phyloP scores from a whole-genome alignment of 139 green algal genomes.

The Choricystis sp. region DNA sequence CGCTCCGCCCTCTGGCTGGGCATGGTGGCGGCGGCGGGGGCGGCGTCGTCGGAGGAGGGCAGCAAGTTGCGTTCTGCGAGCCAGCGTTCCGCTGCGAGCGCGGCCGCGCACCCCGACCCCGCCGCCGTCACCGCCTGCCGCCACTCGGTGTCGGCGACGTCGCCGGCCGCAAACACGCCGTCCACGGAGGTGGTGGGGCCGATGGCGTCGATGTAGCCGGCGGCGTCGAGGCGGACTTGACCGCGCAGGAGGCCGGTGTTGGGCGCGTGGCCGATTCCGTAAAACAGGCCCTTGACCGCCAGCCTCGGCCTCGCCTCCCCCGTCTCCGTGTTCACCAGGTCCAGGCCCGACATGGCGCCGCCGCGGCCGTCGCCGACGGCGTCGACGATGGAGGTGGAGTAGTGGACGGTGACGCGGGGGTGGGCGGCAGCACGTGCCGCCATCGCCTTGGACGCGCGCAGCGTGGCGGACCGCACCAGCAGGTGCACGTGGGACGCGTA shows the following conservation, averaged over 20 bases:
- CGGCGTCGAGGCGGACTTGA: conserved; percentile 65
- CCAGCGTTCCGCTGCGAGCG: conserved; percentile 76
- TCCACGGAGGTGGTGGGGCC: conserved; percentile 44
- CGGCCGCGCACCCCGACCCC: conserved; percentile 79
- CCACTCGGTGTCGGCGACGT: conserved; percentile 82
- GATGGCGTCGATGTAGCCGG: conserved; percentile 59
- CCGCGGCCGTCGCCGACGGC: conserved; percentile 40
- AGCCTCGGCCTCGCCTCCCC: conserved; percentile 40
- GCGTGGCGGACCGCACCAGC: conserved; percentile 5
- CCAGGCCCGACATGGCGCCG: conserved; percentile 34
- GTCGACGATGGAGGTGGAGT: conserved; percentile 65
- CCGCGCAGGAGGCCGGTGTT: conserved; percentile 56
- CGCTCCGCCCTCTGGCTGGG: background rate
- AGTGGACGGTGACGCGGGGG: conserved; percentile 47
- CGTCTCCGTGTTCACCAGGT: conserved; percentile 26
- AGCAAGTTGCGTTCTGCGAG: conserved; percentile 26
- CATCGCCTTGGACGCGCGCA: conserved; percentile 2
- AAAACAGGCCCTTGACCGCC: conserved; percentile 79
- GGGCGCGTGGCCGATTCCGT: conserved; percentile 92
- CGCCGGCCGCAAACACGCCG: conserved; percentile 80
- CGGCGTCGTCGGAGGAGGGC: conserved; percentile 7
- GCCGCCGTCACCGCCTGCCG: conserved; percentile 84
- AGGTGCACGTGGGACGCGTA: conserved; percentile 34
- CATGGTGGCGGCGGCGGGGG: background rate
- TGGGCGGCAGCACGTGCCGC: background rate